Conservation (phyloP, 768 basidiomycete genomes). For the Floccularia luteovirens region DNA sequence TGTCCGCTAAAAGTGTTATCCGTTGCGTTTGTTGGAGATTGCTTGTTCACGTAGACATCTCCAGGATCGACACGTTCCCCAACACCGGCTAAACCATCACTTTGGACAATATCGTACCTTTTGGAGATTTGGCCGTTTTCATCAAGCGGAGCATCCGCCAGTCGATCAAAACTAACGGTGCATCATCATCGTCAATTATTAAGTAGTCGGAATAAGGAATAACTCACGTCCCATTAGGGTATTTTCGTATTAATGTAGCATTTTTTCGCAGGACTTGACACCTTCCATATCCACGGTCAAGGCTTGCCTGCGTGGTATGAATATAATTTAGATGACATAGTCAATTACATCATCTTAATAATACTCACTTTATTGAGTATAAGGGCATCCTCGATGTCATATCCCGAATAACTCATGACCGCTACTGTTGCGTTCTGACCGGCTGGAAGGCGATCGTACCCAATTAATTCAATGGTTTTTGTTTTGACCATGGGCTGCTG, state of each 20-base stretch:
- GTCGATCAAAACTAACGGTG: conserved; percentile 70
- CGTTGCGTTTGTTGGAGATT: conserved; percentile 90
- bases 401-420: conserved; percentile 98
- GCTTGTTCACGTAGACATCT: conserved; percentile 95
- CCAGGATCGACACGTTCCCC: conserved; percentile 91
- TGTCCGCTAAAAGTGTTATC: conserved; percentile 85
- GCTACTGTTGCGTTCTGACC: conserved; percentile 98
- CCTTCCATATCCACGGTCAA: conserved; percentile 95
- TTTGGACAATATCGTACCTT: conserved; percentile 85
- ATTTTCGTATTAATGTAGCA: conserved; percentile 87
- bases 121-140: conserved; percentile 75
- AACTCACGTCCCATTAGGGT: conserved; percentile 94
- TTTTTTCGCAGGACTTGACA: conserved; percentile 98
- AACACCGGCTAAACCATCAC: conserved; percentile 90
- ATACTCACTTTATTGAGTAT: conserved; percentile 79
- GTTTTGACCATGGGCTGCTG: conserved; percentile 99
- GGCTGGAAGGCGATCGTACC: conserved; percentile 94
- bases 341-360: conserved; percentile 1
- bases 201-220: conserved; percentile 1
- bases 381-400: conserved; percentile 98
- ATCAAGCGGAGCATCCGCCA: conserved; percentile 86
- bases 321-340: conserved; percentile 3
- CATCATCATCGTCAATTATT: conserved; percentile 7
- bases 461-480: conserved; percentile 94
- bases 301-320: conserved; percentile 76